Evolutionary conservation across 805 yeast species (phyloP).

Genomic region (Diddensiella santjacobensis): DNA sequence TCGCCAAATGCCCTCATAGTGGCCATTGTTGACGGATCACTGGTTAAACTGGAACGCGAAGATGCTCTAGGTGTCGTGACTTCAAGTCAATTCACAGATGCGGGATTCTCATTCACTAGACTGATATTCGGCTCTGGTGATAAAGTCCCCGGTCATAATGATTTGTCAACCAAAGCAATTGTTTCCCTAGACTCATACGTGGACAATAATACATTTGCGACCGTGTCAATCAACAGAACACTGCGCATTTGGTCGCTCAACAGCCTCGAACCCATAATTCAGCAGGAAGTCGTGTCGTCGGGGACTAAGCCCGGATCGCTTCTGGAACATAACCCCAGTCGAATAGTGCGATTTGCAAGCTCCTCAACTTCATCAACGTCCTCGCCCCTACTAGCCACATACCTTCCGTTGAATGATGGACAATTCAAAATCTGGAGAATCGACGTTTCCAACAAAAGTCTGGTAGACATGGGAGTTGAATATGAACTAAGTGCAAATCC

Average conservation of each 20-base stretch:
- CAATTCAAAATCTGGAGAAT: conserved; percentile 14
- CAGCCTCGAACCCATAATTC: conserved; percentile 26
- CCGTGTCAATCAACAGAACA: conserved; percentile 52
- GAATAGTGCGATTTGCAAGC: conserved; percentile 25
- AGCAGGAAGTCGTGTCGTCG: conserved; percentile 14
- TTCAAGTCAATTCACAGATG: conserved; percentile 34
- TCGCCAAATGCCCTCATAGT: conserved; percentile 47
- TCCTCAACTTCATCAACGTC: neutral
- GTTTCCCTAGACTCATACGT: conserved; percentile 33
- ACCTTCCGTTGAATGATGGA: conserved; percentile 34
- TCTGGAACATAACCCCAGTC: conserved; percentile 34
- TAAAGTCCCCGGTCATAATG: conserved; percentile 42
- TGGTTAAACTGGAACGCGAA: conserved; percentile 38
- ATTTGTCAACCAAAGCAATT: conserved; percentile 37
- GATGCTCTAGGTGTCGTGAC: conserved; percentile 35
- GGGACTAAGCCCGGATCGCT: conserved; percentile 21
- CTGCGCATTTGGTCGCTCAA: conserved; percentile 59
- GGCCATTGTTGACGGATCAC: conserved; percentile 72
- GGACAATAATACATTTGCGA: conserved; percentile 35
- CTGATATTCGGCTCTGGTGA: conserved; percentile 23
- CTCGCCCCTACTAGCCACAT: conserved; percentile 32
- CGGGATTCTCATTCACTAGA: conserved; percentile 17
- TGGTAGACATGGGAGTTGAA: conserved; percentile 30
- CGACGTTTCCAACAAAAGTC: conserved; percentile 15
- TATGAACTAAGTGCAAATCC: conserved; percentile 29